phyloP scores from a whole-genome alignment of 2,329 filamentous ascomycete species.

The Neonectria faginata region DNA sequence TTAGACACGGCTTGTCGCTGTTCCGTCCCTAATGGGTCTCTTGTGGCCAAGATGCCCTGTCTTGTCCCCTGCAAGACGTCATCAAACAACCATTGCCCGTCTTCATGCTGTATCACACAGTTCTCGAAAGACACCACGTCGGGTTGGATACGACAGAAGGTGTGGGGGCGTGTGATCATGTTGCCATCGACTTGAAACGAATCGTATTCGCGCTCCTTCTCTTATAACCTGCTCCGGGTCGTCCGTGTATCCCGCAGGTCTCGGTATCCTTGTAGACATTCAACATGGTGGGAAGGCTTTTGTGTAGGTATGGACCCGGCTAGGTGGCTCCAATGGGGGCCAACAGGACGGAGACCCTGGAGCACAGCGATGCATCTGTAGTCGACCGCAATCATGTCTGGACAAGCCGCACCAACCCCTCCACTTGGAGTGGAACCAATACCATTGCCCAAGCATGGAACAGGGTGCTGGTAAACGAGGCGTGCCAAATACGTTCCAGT shows the following conservation, averaged over 20 bases:
- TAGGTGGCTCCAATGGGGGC: conserved; percentile 37
- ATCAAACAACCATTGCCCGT: conserved; percentile 29
- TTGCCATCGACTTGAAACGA: conserved; percentile 30
- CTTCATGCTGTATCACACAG: conserved; percentile 29
- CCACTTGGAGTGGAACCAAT: conserved; percentile 46
- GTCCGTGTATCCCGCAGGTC: conserved; percentile 31
- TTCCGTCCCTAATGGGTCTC: conserved; percentile 27
- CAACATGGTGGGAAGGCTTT: conserved; percentile 39
- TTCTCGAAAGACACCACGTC: conserved; percentile 13
- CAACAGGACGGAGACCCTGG: conserved; percentile 36
- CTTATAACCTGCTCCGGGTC: conserved; percentile 26
- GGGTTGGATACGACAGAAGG: conserved; percentile 26
- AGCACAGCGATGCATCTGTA: conserved; percentile 38
- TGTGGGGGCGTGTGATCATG: conserved; percentile 27
- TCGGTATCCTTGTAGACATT: conserved; percentile 32
- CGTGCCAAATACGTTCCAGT: conserved; percentile 33
- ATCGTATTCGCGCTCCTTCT: conserved; percentile 26
- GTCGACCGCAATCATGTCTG: conserved; percentile 40
- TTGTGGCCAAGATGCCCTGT: conserved; percentile 29
- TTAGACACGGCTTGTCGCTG: conserved; percentile 36
- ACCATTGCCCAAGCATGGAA: conserved; percentile 40
- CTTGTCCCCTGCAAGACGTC: conserved; percentile 30
- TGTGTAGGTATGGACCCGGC: conserved; percentile 24
- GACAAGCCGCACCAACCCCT: conserved; percentile 41
- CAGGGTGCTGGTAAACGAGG: conserved; percentile 33